Percentiles rank a stretch among this genome's conserved stretches.
phyloP scores from a whole-genome alignment of 2,329 filamentous ascomycete species.

The Hypoxylon sp. region DNA sequence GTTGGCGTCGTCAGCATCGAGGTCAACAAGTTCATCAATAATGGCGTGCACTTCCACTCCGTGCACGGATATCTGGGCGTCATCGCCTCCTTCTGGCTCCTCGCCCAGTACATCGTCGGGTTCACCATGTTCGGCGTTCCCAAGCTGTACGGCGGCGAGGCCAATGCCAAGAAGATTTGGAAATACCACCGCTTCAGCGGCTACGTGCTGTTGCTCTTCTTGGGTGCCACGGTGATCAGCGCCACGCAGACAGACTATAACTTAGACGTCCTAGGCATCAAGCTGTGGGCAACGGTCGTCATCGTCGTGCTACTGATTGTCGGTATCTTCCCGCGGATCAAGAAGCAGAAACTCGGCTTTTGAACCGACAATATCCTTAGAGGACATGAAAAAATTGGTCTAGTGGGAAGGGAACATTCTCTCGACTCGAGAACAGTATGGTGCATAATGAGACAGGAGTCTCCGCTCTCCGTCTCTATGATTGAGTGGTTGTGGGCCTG shows the following conservation, averaged over 20 bases:
- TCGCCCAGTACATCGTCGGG: constrained; percentile 82
- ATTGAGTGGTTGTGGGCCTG: not conserved
- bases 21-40: constrained; percentile 83
- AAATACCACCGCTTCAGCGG: constrained; percentile 89
- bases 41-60: constrained; percentile 81
- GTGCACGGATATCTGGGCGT: constrained; percentile 88
- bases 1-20: constrained; percentile 80
- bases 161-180: constrained; percentile 85
- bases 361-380: constrained; percentile 31
- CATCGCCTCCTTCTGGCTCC: constrained; percentile 77
- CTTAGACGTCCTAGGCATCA: constrained; percentile 75
- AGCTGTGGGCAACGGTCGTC: constrained; percentile 82
- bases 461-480: constrained; percentile 7
- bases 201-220: constrained; percentile 78
- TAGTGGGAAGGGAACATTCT: not conserved
- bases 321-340: constrained; percentile 83
- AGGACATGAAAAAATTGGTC: not conserved
- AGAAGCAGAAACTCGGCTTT: constrained; percentile 83
- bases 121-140: constrained; percentile 87
- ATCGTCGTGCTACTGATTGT: constrained; percentile 75
- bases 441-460: constrained; percentile 3
- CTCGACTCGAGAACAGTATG: not conserved
- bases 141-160: constrained; percentile 80
- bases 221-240: constrained; percentile 80
- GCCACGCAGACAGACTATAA: constrained; percentile 85